Base-by-base conservation (phyloP, 768 basidiomycete species). In the Rhodotorula babjevae region DNA sequence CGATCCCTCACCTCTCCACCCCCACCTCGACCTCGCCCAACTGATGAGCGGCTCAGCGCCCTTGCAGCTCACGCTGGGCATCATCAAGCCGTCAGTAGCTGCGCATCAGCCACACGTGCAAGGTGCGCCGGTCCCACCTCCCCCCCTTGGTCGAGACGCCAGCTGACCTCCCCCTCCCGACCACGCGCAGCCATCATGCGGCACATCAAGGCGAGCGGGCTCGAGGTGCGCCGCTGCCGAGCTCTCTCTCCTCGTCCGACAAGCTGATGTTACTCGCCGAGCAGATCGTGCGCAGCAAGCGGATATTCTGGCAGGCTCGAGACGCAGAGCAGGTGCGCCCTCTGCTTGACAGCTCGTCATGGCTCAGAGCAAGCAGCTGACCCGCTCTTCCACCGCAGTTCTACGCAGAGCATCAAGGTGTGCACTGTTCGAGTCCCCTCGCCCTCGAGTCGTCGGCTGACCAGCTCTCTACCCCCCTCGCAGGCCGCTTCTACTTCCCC, bases 401-500 rank as follows among this genome's bases (percentile, higher is more conserved):
- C 57, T 77, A 78, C 52, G 69, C 56, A 27, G 77, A 78, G 50
- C 77, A 78, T 44, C 23, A 61, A 25, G 77, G 73, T n/a, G 23
- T 16, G 3, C n/a, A 47, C n/a, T 21, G 15, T 18, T 5, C 36
- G 3, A 12, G 33, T 46, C 2, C 29, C 1, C 21, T 14, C 23
- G 2, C 18, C 3, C 31, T 25, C 47, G 44, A 7, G 3, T 27
- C 2, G 6, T 10, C 5, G 31, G 1, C 1, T 25, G 9, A 19
- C 42, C 4, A 23, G 2, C n/a, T 53, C 16, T 33, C 27, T 29
- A 6, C 2, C 36, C 36, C 36, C 1, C 61, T 9, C 18, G 3
- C 53, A 78, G 77, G 74, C 23, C 76, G 76, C 1, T 78, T 78
- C 66, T 78, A 78, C 74, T 77, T 68, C 29, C 76, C 76, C 11